A percentile compares a stretch with the other conserved stretches of the same genome.
Evolutionary conservation across 768 basidiomycete genomes (phyloP).

Genomic region (Auricularia sp.): DNA sequence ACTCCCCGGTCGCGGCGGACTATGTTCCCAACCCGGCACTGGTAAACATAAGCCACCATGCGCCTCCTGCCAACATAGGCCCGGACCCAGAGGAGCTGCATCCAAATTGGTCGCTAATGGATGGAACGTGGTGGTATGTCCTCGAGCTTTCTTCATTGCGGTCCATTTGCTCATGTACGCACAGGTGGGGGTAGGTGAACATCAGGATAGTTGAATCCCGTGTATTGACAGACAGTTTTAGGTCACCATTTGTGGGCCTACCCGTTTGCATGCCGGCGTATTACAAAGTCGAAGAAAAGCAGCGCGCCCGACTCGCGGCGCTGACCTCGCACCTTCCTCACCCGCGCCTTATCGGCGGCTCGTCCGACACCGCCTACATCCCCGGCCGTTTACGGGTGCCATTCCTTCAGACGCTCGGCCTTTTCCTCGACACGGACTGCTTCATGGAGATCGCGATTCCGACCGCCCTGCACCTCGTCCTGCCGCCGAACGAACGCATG

Average conservation of each 20-base stretch:
- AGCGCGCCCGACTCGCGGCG: slow-evolving; percentile 29
- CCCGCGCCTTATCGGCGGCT: slow-evolving; percentile 31
- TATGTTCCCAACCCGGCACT: no score
- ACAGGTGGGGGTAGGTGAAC: no score
- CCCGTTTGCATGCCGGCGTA: slow-evolving; percentile 35
- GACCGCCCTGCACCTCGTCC: slow-evolving; percentile 33
- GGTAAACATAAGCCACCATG: no score
- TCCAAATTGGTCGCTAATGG: no score
- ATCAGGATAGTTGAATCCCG: no score
- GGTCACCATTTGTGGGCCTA: no score
- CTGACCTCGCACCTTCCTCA: slow-evolving; percentile 25
- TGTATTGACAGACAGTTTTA: no score
- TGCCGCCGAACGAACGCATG: slow-evolving; percentile 30
- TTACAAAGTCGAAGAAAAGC: slow-evolving; percentile 21
- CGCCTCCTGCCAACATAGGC: no score
- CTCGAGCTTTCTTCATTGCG: no score
- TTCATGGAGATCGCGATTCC: slow-evolving; percentile 42
- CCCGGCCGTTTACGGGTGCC: slow-evolving; percentile 29
- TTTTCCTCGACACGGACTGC: slow-evolving; percentile 38
- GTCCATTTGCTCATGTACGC: no score
- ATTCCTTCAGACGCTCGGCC: slow-evolving; percentile 32
- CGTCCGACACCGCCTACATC: slow-evolving; percentile 39
- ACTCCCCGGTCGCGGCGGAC: slow-evolving; percentile 32
- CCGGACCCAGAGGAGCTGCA: no score
- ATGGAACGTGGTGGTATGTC: no score